Evolutionary conservation across 371 early-diverging fungal species (phyloP), one percentile per base, ranked within the genome.

Genomic region (Sporodiniella umbellata): DNA sequence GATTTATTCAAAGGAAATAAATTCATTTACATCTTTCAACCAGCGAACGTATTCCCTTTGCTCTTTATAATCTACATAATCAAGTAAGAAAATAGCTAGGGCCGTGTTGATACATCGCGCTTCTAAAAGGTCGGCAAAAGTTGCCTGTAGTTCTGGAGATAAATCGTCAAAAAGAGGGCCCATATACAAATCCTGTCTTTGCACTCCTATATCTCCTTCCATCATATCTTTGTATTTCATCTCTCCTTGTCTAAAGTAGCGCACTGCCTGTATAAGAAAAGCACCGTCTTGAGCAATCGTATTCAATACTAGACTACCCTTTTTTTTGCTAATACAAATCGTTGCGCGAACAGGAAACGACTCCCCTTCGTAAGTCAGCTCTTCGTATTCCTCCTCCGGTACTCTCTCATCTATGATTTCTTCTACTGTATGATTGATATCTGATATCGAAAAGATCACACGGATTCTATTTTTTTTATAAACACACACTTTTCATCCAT

Each of bases 51-150:
- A 96, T 79, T 96, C 97, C 53, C 81, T 77, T 79, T 94, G 95
- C 71, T 96, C 97, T 85, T 95, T 96, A 81, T 79, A 83, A 71
- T 93, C 93, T 51, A 94, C 81, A 69, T 90, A 96, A 56, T 76
- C 82, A 44, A 91, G 88, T 51, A 96, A 83, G 65, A 94, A 93
- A 53, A 83, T 79, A 39, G 92, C 88, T 42, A 94, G 73, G 7
- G 78, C 85, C 19, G 85, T 78, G 54, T 92, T 85, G 55, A 96
- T 82, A 48, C 90, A 90, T 53, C 94, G 90, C 66, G 92, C 95
- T 57, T 88, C 88, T 47, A 96, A 76, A 75, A 85, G 95, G 47
- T 76, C 75, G 60, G 86, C 88, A 75, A 94, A 89, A 39, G 78
- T 70, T 24, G 82, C 78, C 80, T 94, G 90, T 45, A 95, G 75